Evolutionary conservation across 2,329 filamentous ascomycete genomes (phyloP).

Genomic region (Penicillium olsonii): DNA sequence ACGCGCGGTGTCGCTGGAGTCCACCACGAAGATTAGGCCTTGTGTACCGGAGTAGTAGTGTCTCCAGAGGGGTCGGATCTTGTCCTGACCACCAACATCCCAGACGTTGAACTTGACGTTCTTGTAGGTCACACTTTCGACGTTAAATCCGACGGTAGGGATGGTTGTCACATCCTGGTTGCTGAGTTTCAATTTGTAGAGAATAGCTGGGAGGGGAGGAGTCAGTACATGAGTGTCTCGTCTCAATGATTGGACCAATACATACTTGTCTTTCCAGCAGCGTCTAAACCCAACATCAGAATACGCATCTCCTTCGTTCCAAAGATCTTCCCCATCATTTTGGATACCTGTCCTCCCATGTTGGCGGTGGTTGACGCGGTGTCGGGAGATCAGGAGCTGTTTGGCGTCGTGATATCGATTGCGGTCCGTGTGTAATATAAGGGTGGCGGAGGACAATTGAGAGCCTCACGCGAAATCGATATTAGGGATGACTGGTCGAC

Average conservation of each 20-base stretch:
- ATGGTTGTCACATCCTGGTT: slow-evolving; percentile 98
- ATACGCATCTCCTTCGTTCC: slow-evolving; percentile 99
- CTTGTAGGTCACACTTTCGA: slow-evolving; percentile 98
- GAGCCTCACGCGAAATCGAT: neutral
- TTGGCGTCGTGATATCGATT: slow-evolving; percentile 7
- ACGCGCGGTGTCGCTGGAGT: slow-evolving; percentile 86
- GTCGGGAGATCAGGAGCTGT: slow-evolving; percentile 8
- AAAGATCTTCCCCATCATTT: slow-evolving; percentile 98
- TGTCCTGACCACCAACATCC: slow-evolving; percentile 98
- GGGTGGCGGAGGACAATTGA: neutral
- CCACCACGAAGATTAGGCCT: slow-evolving; percentile 97
- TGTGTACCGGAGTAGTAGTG: slow-evolving; percentile 97
- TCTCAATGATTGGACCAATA: slow-evolving; percentile 1
- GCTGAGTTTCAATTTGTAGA: slow-evolving; percentile 94
- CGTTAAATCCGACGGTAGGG: slow-evolving; percentile 98
- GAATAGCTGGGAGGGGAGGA: slow-evolving; percentile 63
- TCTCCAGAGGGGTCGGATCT: slow-evolving; percentile 95
- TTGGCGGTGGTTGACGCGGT: slow-evolving; percentile 36
- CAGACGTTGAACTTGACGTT: slow-evolving; percentile 99
- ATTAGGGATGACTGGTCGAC: neutral
- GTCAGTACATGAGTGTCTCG: slow-evolving; percentile 1
- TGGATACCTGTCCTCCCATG: slow-evolving; percentile 93
- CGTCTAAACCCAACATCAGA: slow-evolving; percentile 96
- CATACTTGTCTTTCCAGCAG: slow-evolving; percentile 90
- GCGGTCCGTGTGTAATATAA: neutral